phyloP scores from a whole-genome alignment of 192 early-diverging fungal species.

The Haplosporangium gracile region DNA sequence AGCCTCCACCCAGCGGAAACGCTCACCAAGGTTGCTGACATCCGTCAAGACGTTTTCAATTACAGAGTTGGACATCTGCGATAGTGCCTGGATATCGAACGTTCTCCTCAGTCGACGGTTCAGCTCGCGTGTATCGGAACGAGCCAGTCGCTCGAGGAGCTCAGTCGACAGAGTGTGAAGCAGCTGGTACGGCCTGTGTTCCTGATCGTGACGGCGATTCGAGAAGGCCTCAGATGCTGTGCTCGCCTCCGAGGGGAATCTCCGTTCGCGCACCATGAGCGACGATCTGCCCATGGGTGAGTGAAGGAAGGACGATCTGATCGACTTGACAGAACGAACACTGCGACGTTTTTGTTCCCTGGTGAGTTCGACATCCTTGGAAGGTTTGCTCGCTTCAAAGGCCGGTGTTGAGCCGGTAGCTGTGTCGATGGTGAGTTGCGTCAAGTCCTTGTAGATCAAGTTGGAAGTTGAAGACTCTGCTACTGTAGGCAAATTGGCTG shows the following conservation, averaged over 20 bases:
- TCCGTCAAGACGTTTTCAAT: constrained; percentile 67
- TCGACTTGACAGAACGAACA: constrained; percentile 25
- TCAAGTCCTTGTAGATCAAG: background rate
- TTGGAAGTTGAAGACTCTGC: background rate
- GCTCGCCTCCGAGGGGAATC: constrained; percentile 41
- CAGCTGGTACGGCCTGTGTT: constrained; percentile 60
- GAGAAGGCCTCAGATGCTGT: constrained; percentile 44
- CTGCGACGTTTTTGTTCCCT: constrained; percentile 38
- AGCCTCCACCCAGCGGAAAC: constrained; percentile 64
- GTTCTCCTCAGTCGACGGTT: constrained; percentile 64
- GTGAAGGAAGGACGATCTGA: constrained; percentile 29
- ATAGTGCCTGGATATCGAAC: constrained; percentile 71
- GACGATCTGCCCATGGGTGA: constrained; percentile 38
- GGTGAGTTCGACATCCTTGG: background rate
- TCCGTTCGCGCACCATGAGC: constrained; percentile 14
- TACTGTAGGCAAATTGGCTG: background rate
- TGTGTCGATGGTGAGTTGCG: constrained; percentile 2
- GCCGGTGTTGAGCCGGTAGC: background rate
- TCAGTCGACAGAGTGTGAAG: constrained; percentile 54
- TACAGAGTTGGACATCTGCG: constrained; percentile 67
- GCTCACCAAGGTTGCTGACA: constrained; percentile 55
- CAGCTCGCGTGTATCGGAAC: constrained; percentile 65
- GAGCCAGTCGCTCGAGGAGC: constrained; percentile 61
- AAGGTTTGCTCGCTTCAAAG: background rate
- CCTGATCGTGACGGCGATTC: constrained; percentile 34